Base-by-base conservation (phyloP, 306 rosid genomes). In the Trifolium subterraneum region DNA sequence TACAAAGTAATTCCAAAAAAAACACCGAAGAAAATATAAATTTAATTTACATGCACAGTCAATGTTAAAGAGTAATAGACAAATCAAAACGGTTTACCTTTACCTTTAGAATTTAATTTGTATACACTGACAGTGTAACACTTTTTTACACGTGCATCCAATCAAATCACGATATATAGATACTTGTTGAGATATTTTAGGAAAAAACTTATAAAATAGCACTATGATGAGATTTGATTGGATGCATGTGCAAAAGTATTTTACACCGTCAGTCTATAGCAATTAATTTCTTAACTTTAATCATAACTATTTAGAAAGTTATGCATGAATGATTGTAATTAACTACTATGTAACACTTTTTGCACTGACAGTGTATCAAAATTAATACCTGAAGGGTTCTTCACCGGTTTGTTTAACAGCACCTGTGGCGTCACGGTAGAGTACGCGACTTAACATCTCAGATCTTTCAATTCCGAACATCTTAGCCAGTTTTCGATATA, bases 391-490 rank as follows among this genome's bases (percentile, higher is more conserved):
- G 85, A 91, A 94, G 36, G 97, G 96, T 81, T 94, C 94, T 33
- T 90, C 92, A 60, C 99, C 99, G 11, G 87, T 88, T 80, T 80
- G 89, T 79, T 87, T 94, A 13, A 90, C 80, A 64, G 88, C 80
- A 69, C 99, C 99, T 0, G 81, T 69, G 31, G 90, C 79, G 69
- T 92, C 97, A 39, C 82, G 91, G 82, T 90, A 94, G 80, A 90
- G 87, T n/a, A 94, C 97, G 68, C 72, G 96, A 74, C 86, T 84
- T 64, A 79, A 84, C 86, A 88, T 80, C 54, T 84, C 84, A 45
- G 90, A 85, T 64, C 84, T 84, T 84, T 90, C 98, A 20, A 94
- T 80, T 74, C 90, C 99, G 61, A 92, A 94, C 95, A 94, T 90
- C 83, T 81, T 87, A 58, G 90, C 87, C 6, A 94, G 88, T 86